Percentiles rank a stretch among this genome's conserved stretches.
phyloP scores from a whole-genome alignment of 768 basidiomycete species.

The Termitomyces bulborhizus region DNA sequence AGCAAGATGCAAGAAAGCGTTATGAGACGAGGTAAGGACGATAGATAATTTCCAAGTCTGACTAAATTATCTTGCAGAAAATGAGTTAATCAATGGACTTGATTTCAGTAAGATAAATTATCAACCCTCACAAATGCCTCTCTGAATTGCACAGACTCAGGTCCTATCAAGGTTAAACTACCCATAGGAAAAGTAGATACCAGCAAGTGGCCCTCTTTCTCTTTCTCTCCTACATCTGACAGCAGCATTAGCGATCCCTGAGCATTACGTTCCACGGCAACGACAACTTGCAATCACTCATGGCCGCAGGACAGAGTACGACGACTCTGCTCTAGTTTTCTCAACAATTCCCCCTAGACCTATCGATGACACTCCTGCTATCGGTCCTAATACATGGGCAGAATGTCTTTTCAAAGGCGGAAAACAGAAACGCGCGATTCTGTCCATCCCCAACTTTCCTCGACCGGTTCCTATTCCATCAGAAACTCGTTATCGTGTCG shows the following conservation, averaged over 20 bases:
- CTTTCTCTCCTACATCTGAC: background rate
- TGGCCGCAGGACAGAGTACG: background rate
- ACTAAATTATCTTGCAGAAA: no score
- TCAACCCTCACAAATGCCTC: no score
- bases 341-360: background rate
- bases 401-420: background rate
- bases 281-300: background rate
- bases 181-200: background rate
- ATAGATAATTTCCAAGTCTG: no score
- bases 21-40: no score
- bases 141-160: background rate
- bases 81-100: no score
- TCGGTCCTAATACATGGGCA: background rate
- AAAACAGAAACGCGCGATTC: background rate
- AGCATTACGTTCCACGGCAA: background rate
- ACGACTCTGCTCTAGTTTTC: background rate
- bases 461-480: background rate
- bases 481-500: background rate
- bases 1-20: no score
- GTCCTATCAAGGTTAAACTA: background rate
- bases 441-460: slow-evolving; percentile 1
- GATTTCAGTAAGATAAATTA: no score
- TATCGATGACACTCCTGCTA: background rate
- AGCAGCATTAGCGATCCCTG: background rate
- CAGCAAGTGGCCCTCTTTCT: background rate